phyloP scores from a whole-genome alignment of 2,329 filamentous ascomycete genomes.

The Trichoderma sp. region DNA sequence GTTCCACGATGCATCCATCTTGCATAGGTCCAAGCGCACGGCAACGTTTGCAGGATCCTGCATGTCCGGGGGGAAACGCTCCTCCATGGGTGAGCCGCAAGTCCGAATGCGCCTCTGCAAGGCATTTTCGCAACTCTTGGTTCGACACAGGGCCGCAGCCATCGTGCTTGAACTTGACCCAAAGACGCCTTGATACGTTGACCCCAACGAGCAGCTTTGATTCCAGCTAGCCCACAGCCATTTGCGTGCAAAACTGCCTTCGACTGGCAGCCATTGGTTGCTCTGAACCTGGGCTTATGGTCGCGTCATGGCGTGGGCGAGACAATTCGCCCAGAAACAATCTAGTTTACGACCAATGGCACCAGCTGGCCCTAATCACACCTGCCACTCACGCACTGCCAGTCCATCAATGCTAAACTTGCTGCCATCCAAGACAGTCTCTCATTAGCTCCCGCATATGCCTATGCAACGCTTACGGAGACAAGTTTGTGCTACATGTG shows the following conservation, averaged over 20 bases:
- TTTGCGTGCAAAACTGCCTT: neutral
- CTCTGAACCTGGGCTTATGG: neutral
- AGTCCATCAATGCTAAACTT: neutral
- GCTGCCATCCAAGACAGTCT: conserved; percentile 6
- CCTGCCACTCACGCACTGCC: neutral
- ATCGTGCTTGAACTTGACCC: neutral
- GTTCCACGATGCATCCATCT: conserved; percentile 13
- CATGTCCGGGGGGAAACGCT: conserved; percentile 7
- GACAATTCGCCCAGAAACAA: conserved; percentile 1
- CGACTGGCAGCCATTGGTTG: neutral
- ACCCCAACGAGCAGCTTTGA: neutral
- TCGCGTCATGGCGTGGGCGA: neutral
- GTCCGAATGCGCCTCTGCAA: conserved; percentile 11
- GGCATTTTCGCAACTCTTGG: neutral
- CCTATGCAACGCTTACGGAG: conserved; percentile 7
- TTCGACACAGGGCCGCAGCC: neutral
- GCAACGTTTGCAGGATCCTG: conserved; percentile 10
- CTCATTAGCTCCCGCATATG: conserved; percentile 2
- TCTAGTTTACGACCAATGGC: neutral
- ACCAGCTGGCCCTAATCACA: neutral
- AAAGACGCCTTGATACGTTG: neutral
- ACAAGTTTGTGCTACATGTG: neutral
- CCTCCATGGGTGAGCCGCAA: conserved; percentile 1
- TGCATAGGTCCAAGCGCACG: conserved; percentile 17
- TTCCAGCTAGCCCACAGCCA: conserved; percentile 2